Conservation (phyloP, 768 basidiomycete genomes). For the Hydnum rufescens region DNA sequence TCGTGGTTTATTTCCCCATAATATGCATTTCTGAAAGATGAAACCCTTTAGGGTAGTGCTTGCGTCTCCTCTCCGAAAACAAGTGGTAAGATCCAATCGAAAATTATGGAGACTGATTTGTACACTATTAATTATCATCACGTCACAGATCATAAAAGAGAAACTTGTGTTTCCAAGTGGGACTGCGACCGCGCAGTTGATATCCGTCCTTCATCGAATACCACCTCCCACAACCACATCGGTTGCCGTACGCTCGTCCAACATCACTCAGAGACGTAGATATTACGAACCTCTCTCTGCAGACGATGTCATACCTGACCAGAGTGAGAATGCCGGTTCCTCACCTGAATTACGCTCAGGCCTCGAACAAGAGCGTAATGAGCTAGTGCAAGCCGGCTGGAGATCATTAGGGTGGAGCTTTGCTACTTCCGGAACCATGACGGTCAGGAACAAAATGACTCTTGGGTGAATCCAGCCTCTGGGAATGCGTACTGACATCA, state of each 20-base stretch:
- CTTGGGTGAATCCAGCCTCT: too few species aligned
- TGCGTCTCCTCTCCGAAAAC: constrained; percentile 82
- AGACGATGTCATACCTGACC: constrained; percentile 13
- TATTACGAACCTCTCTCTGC: constrained; percentile 11
- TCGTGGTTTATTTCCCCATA: not conserved
- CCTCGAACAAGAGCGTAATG: too few species aligned
- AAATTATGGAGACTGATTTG: not conserved
- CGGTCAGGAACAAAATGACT: constrained; percentile 38
- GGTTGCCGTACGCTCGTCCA: not conserved
- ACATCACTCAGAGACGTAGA: not conserved
- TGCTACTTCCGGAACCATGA: constrained; percentile 46
- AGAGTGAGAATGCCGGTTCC: constrained; percentile 21
- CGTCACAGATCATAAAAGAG: constrained; percentile 68
- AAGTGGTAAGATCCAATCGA: constrained; percentile 44
- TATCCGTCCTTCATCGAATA: constrained; percentile 68
- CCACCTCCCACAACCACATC: constrained; percentile 25
- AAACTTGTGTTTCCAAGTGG: constrained; percentile 88
- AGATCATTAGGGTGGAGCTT: constrained; percentile 61
- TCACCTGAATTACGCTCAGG: too few species aligned
- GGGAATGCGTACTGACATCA: not conserved
- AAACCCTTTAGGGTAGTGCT: constrained; percentile 54
- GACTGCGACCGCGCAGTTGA: constrained; percentile 88
- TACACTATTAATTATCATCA: constrained; percentile 1
- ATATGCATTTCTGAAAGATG: constrained; percentile 5
- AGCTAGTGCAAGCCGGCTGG: constrained; percentile 56